These are phyloP conservation scores for Ganoderma multipileum DNA, from an alignment of 1,284 basidiomycete species.

Conservation along the genomic window DNA sequence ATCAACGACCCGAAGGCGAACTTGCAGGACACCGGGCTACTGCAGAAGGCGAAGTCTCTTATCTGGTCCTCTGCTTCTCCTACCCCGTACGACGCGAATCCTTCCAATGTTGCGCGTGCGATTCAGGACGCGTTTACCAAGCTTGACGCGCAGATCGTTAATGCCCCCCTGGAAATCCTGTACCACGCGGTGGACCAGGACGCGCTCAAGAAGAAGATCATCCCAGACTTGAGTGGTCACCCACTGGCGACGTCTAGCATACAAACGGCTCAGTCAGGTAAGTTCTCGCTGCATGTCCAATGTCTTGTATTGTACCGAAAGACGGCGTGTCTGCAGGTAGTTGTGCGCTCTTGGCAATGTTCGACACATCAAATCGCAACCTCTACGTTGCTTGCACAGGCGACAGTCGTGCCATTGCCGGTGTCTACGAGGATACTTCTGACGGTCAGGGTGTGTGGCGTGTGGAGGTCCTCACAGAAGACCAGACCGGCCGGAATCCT, in stretches of 20 bases:
- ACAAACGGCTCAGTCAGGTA: constrained; percentile 81
- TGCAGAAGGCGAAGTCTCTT: constrained; percentile 50
- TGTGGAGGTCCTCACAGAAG: constrained; percentile 91
- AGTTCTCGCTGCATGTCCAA: neutral
- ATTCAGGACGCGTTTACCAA: constrained; percentile 82
- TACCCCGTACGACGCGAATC: constrained; percentile 57
- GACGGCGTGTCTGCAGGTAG: constrained; percentile 61
- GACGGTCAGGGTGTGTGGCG: constrained; percentile 77
- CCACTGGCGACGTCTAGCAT: constrained; percentile 74
- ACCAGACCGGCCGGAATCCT: constrained; percentile 94
- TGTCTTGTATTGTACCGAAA: neutral
- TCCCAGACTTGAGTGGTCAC: constrained; percentile 76
- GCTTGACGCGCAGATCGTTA: constrained; percentile 82
- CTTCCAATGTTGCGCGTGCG: constrained; percentile 69
- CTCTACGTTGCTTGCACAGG: constrained; percentile 93
- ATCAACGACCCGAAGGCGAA: constrained; percentile 44
- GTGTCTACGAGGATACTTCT: constrained; percentile 79
- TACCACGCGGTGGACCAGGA: constrained; percentile 61
- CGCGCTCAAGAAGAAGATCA: constrained; percentile 50
- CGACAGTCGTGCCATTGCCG: constrained; percentile 95
- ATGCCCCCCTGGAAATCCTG: constrained; percentile 79
- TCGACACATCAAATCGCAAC: constrained; percentile 84
- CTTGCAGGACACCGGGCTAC: constrained; percentile 40
- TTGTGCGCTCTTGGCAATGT: constrained; percentile 85
- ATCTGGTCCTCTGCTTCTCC: constrained; percentile 44